Evolutionary conservation across 352 stramenopile genomes (phyloP), one percentile per base, ranked within the genome.

Genomic region (Plasmopara muralis): DNA sequence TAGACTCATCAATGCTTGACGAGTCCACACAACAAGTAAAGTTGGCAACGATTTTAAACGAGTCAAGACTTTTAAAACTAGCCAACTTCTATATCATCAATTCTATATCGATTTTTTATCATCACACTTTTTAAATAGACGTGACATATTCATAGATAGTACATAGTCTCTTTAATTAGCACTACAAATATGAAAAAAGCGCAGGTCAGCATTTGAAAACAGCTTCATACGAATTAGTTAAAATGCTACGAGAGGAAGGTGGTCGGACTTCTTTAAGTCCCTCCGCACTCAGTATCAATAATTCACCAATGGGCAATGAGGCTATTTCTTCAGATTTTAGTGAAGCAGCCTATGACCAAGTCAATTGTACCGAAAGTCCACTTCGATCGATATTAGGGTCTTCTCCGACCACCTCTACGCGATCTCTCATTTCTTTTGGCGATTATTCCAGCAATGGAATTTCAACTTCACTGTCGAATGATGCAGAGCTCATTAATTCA

Each of bases 401-500:
- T 10, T 67, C 64, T 6, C 47, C 56, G 1, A 56, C 47, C 43
- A 45, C 48, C 8, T 59, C 47, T 0, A 60, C 55, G 6, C 58
- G 53, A n/a, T 64, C 66, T 10, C 9, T 51, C 33, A 68, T 60
- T 14, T 71, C 64, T 0, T 48, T 68, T 34, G 57, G 47, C 13
- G 61, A 64, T 31, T 60, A 71, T 39, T 61, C 53, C 15, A 73
- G 55, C 20, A 55, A 40, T 34, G 53, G 48, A 5, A 63, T 28
- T 25, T 51, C 57, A 2, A 15, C 43, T 37, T 61, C 60, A 3
- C 35, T 62, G n/a, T 60, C 44, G 2, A 66, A 43, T 45, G 72
- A 79, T 39, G 49, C 50, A 9, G 72, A 79, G 31, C 48, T 86
- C 13, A 54, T 88, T 18, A 62, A 63, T 14, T 50, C 62, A 35